Conservation (phyloP, 345 rosid species). For the Rhizophora mangle region DNA sequence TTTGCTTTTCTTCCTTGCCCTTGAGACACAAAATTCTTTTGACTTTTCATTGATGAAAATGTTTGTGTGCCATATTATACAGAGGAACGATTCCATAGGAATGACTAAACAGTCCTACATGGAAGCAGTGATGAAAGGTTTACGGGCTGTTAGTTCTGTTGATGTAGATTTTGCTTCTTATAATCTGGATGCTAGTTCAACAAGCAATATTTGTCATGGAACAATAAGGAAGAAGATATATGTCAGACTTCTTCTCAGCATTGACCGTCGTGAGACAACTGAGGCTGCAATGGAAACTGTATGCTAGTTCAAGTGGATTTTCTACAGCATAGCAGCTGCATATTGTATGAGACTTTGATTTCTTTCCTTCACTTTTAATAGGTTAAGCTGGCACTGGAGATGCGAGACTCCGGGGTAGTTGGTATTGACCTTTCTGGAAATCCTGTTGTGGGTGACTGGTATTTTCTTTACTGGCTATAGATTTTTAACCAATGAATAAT, state of each 20-base stretch:
- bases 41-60: conserved; percentile 7
- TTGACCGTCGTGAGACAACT: conserved; percentile 86
- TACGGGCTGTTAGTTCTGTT: conserved; percentile 51
- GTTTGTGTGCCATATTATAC: conserved; percentile 24
- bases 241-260: conserved; percentile 92
- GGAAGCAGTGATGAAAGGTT: conserved; percentile 82
- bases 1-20: not conserved
- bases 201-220: conserved; percentile 32
- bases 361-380: conserved; percentile 16
- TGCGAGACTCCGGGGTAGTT: conserved; percentile 70
- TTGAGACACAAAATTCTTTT: not conserved
- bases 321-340: conserved; percentile 4
- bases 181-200: conserved; percentile 19
- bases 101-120: conserved; percentile 96
- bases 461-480: conserved; percentile 7
- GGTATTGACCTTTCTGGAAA: conserved; percentile 98
- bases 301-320: conserved; percentile 27
- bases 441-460: conserved; percentile 86
- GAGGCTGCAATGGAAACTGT: conserved; percentile 92
- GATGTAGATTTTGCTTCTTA: conserved; percentile 51
- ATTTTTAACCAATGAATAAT: not conserved
- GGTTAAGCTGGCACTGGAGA: conserved; percentile 87
- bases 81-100: conserved; percentile 76
- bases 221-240: conserved; percentile 55
- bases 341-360: conserved; percentile 7